Base-by-base conservation (phyloP, 306 rosid species). In the Lithocarpus polystachyus region DNA sequence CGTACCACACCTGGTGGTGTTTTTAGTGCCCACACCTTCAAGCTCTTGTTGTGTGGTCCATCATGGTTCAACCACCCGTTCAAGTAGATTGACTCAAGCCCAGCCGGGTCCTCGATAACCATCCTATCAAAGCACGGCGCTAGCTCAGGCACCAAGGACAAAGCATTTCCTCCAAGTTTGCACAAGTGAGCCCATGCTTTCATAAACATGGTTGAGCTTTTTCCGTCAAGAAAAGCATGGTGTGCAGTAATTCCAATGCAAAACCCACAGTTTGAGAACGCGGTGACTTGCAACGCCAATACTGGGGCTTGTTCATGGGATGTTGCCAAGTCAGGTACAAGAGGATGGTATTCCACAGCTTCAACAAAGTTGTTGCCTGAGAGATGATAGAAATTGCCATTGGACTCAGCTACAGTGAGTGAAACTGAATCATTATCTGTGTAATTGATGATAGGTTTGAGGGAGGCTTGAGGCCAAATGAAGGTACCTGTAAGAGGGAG, bases 211-310 rank as follows among this genome's bases (percentile, higher is more conserved):
- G 78, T 82, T 18, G 78, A 73, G 6, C 60, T 51, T 40, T 40
- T 79, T 8, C 86, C 86, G 22, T 82, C 89, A 0, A 80, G 13
- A 33, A 79, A 22, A 0, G 80, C 82, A 24, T 86, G 89, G 79
- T 86, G 89, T 2, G 72, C 29, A 10, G 82, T 7, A 22, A 78
- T 76, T 61, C 84, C 89, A 22, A 86, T 59, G 18, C 40, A 74
- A 57, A 82, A 72, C 0, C 89, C 89, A 15, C 26, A 14, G 22
- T 71, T 73, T 12, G 40, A 75, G 65, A 85, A 81, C 19, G 67
- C 45, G 12, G 88, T 85, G 40, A 81, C 60, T 61, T 81, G 88
- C 48, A 84, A 13, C 4, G 88, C 76, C 2, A 81, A 20, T 1
- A 61, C 79, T n/a, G 82, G 40, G 6, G 77, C 82, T 78, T 74